These are phyloP conservation scores for Neoboletus brunneissimus DNA, from an alignment of 768 basidiomycete species.

Conservation along the genomic window DNA sequence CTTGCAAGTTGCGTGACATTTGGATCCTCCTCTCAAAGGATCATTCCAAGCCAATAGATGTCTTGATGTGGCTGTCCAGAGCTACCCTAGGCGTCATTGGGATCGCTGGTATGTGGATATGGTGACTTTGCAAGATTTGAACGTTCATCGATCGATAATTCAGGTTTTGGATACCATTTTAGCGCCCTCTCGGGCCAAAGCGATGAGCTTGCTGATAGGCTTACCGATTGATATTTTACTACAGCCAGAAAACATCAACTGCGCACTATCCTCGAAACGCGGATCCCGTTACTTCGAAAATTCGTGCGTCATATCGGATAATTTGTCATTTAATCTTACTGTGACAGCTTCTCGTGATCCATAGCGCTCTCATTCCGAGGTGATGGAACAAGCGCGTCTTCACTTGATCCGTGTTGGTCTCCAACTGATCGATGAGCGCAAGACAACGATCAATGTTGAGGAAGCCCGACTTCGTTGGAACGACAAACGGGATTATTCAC, in stretches of 20 bases:
- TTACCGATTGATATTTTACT: constrained; percentile 52
- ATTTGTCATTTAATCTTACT: not conserved
- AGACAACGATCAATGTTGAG: constrained; percentile 36
- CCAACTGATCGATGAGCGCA: constrained; percentile 51
- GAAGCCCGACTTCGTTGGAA: constrained; percentile 20
- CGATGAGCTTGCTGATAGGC: constrained; percentile 55
- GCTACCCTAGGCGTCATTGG: constrained; percentile 79
- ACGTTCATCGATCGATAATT: not conserved
- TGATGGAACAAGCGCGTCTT: constrained; percentile 41
- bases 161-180: constrained; percentile 58
- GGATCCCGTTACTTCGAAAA: constrained; percentile 53
- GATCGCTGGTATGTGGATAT: constrained; percentile 47
- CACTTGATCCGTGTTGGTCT: constrained; percentile 55
- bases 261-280: constrained; percentile 51
- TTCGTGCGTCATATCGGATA: constrained; percentile 38
- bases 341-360: constrained; percentile 8
- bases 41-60: constrained; percentile 44
- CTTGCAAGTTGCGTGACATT: constrained; percentile 44
- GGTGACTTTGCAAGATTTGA: not conserved
- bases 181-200: constrained; percentile 46
- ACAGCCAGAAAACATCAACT: constrained; percentile 52
- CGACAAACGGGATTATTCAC: constrained; percentile 8
- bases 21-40: constrained; percentile 30
- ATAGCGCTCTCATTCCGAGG: constrained; percentile 46
- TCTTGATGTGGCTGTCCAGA: constrained; percentile 61